These are phyloP conservation scores for Rhodomyrtus tomentosa DNA, from an alignment of 345 rosid species.

Conservation along the genomic window DNA sequence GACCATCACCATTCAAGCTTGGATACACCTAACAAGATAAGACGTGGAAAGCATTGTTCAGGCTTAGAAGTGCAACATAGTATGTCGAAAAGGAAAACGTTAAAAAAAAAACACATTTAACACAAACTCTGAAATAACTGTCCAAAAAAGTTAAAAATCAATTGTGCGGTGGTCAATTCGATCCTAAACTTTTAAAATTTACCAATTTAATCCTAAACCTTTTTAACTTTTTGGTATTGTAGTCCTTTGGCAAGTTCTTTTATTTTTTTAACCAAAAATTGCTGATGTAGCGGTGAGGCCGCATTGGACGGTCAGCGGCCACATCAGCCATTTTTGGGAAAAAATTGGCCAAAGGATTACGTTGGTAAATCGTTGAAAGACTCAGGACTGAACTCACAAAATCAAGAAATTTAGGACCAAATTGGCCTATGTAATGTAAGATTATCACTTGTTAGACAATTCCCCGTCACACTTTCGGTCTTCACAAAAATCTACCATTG, in stretches of 20 bases:
- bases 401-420: no score
- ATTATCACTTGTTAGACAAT: neutral
- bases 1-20: neutral
- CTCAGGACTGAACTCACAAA: neutral
- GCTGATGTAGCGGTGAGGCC: no score
- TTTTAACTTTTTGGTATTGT: no score
- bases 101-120: neutral
- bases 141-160: neutral
- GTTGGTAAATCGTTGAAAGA: neutral
- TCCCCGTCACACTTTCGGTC: neutral
- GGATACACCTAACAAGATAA: neutral
- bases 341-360: no score
- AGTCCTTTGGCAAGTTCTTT: no score
- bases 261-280: no score
- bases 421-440: accelerated
- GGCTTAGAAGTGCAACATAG: neutral
- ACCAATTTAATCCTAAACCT: no score
- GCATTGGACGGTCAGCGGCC: no score
- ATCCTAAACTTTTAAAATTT: no score
- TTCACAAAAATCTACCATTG: neutral
- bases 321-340: no score
- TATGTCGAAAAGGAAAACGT: neutral
- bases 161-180: neutral
- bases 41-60: neutral
- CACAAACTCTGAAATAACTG: neutral